phyloP scores from a whole-genome alignment of 108 stramenopile species.

The Skeletonema tropicum region DNA sequence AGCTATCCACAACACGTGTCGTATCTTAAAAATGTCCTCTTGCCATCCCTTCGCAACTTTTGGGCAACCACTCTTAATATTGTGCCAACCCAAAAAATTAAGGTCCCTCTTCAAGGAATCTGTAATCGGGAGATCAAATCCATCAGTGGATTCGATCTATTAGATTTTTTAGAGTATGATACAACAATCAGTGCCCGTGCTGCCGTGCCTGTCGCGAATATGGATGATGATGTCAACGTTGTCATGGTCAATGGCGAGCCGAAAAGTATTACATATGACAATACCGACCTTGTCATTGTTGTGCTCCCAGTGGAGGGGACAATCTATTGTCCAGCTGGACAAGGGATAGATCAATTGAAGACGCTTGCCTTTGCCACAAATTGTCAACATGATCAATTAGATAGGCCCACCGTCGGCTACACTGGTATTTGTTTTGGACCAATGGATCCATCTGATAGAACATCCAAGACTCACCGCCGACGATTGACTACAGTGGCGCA shows the following conservation, averaged over 20 bases:
- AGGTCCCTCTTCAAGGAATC: slow-evolving; percentile 23
- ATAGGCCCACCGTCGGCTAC: slow-evolving; percentile 41
- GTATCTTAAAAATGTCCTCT: slow-evolving; percentile 37
- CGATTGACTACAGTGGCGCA: slow-evolving; percentile 40
- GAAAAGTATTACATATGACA: slow-evolving; percentile 17
- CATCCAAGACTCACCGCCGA: slow-evolving; percentile 33
- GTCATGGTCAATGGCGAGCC: background rate
- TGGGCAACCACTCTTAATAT: slow-evolving; percentile 36
- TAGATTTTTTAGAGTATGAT: slow-evolving; percentile 26
- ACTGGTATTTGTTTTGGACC: slow-evolving; percentile 43
- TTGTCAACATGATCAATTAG: slow-evolving; percentile 47
- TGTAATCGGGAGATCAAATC: slow-evolving; percentile 27
- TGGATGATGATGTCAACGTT: slow-evolving; percentile 32
- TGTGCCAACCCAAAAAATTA: slow-evolving; percentile 29
- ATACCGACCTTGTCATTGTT: slow-evolving; percentile 36
- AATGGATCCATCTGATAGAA: slow-evolving; percentile 37
- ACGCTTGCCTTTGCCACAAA: slow-evolving; percentile 46
- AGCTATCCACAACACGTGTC: slow-evolving; percentile 35
- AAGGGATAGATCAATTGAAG: slow-evolving; percentile 19
- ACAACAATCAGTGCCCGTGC: slow-evolving; percentile 20
- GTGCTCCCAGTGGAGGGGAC: slow-evolving; percentile 46
- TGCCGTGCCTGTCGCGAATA: slow-evolving; percentile 19
- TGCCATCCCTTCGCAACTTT: slow-evolving; percentile 37
- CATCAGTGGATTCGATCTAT: slow-evolving; percentile 19
- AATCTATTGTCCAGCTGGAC: slow-evolving; percentile 10